phyloP scores from a whole-genome alignment of 1,139 yeast genomes.

The Wickerhamomyces sp. region DNA sequence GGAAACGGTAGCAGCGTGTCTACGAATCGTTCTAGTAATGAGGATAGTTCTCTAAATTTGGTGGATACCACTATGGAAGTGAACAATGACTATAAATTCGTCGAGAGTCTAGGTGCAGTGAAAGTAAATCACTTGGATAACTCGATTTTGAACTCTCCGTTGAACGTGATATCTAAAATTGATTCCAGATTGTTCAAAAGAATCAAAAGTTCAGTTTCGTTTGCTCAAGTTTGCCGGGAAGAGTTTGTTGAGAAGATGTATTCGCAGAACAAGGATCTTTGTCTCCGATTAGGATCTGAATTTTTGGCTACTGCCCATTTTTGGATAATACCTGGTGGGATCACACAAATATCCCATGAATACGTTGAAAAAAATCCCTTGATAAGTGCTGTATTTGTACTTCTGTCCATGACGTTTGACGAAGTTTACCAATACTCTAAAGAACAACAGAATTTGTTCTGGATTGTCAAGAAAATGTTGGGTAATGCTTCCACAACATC shows the following conservation, averaged over 20 bases:
- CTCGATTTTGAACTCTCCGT: conserved; percentile 25
- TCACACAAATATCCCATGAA: conserved; percentile 34
- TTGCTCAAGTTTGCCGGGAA: conserved; percentile 11
- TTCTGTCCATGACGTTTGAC: conserved; percentile 46
- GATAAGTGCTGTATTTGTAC: conserved; percentile 44
- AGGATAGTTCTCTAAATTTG: neutral
- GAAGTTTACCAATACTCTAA: conserved; percentile 40
- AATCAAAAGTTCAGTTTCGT: conserved; percentile 15
- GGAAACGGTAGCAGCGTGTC: too few species aligned
- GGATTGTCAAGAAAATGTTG: conserved; percentile 38
- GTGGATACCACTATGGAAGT: neutral
- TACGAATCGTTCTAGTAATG: too few species aligned
- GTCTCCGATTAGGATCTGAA: conserved; percentile 36
- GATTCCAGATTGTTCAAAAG: conserved; percentile 24
- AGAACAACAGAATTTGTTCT: conserved; percentile 39
- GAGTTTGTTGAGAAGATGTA: conserved; percentile 38
- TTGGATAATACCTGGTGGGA: conserved; percentile 53
- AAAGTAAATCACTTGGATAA: conserved; percentile 23
- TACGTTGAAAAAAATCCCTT: conserved; percentile 43
- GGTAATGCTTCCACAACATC: conserved; percentile 43
- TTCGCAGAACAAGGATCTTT: conserved; percentile 31
- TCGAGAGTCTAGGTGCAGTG: conserved; percentile 8
- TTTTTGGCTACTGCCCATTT: conserved; percentile 44
- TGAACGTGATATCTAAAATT: conserved; percentile 16
- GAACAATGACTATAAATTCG: conserved; percentile 10